A percentile compares a stretch with the other conserved stretches of the same genome.
phyloP scores from a whole-genome alignment of 208 protist genomes.

The Crithidia sp. region DNA sequence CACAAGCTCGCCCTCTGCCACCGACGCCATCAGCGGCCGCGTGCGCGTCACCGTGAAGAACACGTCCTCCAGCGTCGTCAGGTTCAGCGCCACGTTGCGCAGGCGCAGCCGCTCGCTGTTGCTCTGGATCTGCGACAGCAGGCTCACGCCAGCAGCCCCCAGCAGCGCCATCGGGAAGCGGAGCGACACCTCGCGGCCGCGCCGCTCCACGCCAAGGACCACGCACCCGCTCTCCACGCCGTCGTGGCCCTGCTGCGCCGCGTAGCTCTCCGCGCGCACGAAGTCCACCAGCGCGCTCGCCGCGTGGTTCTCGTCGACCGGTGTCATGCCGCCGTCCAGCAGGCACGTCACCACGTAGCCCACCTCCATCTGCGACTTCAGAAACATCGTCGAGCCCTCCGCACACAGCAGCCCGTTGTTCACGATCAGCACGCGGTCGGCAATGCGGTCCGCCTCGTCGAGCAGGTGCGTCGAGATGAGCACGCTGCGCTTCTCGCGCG shows the following conservation, averaged over 20 bases:
- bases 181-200: constrained; percentile 74
- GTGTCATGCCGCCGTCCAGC: constrained; percentile 45
- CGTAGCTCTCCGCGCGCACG: constrained; percentile 56
- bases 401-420: constrained; percentile 67
- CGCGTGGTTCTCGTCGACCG: constrained; percentile 45
- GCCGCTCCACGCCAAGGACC: constrained; percentile 66
- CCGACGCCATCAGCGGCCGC: constrained; percentile 15
- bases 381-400: constrained; percentile 73
- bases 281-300: constrained; percentile 54
- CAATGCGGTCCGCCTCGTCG: constrained; percentile 97
- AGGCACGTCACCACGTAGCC: constrained; percentile 82
- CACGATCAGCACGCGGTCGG: constrained; percentile 94
- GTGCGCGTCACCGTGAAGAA: constrained; percentile 58
- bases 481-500: constrained; percentile 56
- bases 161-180: constrained; percentile 70
- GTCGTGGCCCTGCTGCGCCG: constrained; percentile 21
- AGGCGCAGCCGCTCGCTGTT: constrained; percentile 48
- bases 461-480: constrained; percentile 92
- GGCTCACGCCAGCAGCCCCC: constrained; percentile 35
- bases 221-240: constrained; percentile 18
- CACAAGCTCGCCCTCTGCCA: constrained; percentile 18
- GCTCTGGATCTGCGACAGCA: constrained; percentile 56
- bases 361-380: constrained; percentile 78
- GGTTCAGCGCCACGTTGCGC: constrained; percentile 60
- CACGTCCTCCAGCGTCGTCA: constrained; percentile 87